Percentiles rank a stretch among this genome's conserved stretches.
phyloP scores from a whole-genome alignment of 495 filamentous ascomycete genomes.

The Neurospora discreta region DNA sequence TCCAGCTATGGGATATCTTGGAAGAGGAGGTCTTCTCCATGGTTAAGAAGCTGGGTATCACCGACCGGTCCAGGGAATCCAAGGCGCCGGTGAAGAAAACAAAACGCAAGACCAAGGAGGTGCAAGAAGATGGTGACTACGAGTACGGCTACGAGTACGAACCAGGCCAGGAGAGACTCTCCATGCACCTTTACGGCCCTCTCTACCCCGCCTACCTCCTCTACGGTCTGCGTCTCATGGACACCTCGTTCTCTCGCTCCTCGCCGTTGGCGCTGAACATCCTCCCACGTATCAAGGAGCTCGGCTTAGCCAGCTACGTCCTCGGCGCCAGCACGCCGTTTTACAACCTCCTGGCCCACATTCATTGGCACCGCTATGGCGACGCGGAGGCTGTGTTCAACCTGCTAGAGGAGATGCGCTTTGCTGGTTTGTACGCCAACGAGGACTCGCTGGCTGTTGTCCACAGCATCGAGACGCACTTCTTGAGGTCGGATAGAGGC shows the following conservation, averaged over 20 bases:
- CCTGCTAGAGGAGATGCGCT: constrained; percentile 67
- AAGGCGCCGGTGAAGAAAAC: neutral
- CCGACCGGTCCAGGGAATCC: neutral
- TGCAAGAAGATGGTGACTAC: constrained; percentile 4
- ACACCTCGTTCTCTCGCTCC: constrained; percentile 42
- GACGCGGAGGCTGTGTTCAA: constrained; percentile 50
- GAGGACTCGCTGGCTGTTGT: constrained; percentile 44
- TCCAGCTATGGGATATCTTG: constrained; percentile 61
- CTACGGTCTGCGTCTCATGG: constrained; percentile 51
- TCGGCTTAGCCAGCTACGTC: constrained; percentile 59
- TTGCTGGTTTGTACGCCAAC: constrained; percentile 53
- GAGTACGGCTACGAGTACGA: neutral
- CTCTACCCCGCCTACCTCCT: constrained; percentile 59
- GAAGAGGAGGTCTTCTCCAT: constrained; percentile 58
- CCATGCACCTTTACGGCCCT: constrained; percentile 46
- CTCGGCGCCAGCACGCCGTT: constrained; percentile 61
- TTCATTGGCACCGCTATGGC: constrained; percentile 51
- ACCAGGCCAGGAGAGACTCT: constrained; percentile 17
- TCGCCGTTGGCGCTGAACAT: constrained; percentile 53
- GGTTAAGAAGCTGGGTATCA: constrained; percentile 31
- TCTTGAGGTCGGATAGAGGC: constrained; percentile 5
- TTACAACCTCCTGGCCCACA: constrained; percentile 60
- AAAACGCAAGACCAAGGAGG: neutral
- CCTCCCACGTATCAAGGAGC: constrained; percentile 56
- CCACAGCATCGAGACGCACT: constrained; percentile 10